Evolutionary conservation across 768 basidiomycete genomes (phyloP), one percentile per base, ranked within the genome.

Genomic region (Boletus reticulatus): DNA sequence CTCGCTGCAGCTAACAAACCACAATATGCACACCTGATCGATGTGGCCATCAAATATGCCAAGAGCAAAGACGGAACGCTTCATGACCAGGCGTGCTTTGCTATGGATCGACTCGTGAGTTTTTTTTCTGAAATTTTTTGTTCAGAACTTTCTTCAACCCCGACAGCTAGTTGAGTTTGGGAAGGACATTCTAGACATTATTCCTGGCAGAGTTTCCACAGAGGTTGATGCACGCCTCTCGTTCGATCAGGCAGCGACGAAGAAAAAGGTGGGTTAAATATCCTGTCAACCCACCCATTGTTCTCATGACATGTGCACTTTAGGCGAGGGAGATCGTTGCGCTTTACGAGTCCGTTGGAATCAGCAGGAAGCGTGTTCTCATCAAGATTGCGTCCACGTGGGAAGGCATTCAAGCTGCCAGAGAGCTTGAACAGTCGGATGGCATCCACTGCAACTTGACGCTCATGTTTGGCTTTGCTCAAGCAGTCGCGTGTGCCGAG

Each of bases 221-320:
- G 96, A 98, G 74, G 92, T 98, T 60, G 96, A 98, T 73, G 96
- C 95, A 34, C 87, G 90, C 62, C 84, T 98, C 49, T 97, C 94
- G 45, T 96, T 96, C 73, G 89, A 97, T 77, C 92, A 88, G 74
- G 84, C 86, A 69, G 90, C 73, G 11, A 95, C 91, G 52, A 94
- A 92, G 73, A 82, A 80, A 55, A 95, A 94, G 82, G 87, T 82
- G 43, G 22, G 71, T 24, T 0, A 4, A 19, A 11, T 14, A 36
- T 14, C 4, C 34, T 2, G 13, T 36, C 34, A 14, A 14, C 2
- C 8, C 19, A 20, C 17, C 22, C 11, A 32, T 27, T 34, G 17
- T 16, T 34, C 2, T 39, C 34, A 24, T 38, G 7, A 16, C 12
- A n/a, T 22, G 6, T 4, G 3, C 32, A 51, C 38, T 48, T 2